phyloP scores from a whole-genome alignment of 1,284 basidiomycete species.

The Trichosporon ovoides region DNA sequence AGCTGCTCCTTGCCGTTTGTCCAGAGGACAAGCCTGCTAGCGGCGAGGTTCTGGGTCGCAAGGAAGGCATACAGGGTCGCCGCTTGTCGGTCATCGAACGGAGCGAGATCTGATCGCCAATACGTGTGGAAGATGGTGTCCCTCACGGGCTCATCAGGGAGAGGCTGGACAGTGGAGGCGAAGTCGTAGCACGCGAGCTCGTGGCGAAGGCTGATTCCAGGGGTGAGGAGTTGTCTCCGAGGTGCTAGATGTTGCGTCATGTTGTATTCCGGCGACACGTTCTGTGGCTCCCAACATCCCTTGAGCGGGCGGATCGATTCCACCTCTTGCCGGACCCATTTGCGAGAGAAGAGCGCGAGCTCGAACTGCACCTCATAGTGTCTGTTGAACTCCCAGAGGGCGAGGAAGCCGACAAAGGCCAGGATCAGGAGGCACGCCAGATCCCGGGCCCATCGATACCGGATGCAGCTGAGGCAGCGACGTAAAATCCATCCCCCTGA shows the following conservation, averaged over 20 bases:
- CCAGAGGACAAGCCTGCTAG: slow-evolving; percentile 72
- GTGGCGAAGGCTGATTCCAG: slow-evolving; percentile 66
- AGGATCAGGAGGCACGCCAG: not conserved
- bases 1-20: slow-evolving; percentile 68
- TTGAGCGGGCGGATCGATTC: slow-evolving; percentile 49
- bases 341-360: slow-evolving; percentile 64
- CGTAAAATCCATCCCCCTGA: not conserved
- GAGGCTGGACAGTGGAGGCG: slow-evolving; percentile 62
- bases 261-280: slow-evolving; percentile 61
- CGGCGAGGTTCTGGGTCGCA: slow-evolving; percentile 68
- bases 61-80: slow-evolving; percentile 84
- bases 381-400: slow-evolving; percentile 53
- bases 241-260: slow-evolving; percentile 59
- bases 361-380: slow-evolving; percentile 76
- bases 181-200: slow-evolving; percentile 85
- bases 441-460: not conserved
- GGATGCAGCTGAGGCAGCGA: not conserved
- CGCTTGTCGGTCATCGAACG: slow-evolving; percentile 74
- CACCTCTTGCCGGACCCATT: slow-evolving; percentile 69
- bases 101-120: slow-evolving; percentile 76
- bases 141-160: slow-evolving; percentile 33
- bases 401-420: not conserved
- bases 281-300: slow-evolving; percentile 71
- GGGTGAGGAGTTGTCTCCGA: slow-evolving; percentile 61
- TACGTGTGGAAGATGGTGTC: slow-evolving; percentile 75